Conservation (phyloP, 2,329 filamentous ascomycete genomes). For the Hysterium pulicare region DNA sequence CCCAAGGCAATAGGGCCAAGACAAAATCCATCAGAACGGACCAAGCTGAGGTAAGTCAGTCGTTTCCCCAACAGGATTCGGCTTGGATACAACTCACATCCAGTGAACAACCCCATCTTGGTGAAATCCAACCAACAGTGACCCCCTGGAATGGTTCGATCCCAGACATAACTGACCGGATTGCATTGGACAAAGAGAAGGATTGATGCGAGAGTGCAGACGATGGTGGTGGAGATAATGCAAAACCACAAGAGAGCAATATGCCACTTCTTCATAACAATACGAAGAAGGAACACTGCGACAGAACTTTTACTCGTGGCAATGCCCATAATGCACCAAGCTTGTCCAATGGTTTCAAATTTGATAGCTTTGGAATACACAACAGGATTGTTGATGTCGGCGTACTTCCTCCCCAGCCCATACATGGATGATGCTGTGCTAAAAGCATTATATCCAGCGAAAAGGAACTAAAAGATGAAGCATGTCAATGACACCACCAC, state of each 20-base stretch:
- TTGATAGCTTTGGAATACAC: constrained; percentile 29
- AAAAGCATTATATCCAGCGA: constrained; percentile 23
- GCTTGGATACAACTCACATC: constrained; percentile 10
- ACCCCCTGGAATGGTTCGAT: constrained; percentile 21
- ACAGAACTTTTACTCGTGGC: constrained; percentile 28
- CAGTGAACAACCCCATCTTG: constrained; percentile 24
- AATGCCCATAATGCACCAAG: constrained; percentile 30
- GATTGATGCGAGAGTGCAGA: constrained; percentile 24
- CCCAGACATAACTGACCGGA: constrained; percentile 25
- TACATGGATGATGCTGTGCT: constrained; percentile 22
- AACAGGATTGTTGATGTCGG: constrained; percentile 15
- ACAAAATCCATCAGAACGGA: constrained; percentile 34
- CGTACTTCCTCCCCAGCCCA: constrained; percentile 25
- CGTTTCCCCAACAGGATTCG: not conserved
- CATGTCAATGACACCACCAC: not conserved
- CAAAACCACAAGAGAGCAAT: constrained; percentile 29
- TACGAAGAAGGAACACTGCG: constrained; percentile 28
- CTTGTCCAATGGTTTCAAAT: constrained; percentile 30
- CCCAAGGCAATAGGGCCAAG: constrained; percentile 34
- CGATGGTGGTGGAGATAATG: constrained; percentile 21
- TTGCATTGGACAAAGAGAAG: constrained; percentile 26
- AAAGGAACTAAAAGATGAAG: constrained; percentile 15
- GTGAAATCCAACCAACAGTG: constrained; percentile 28
- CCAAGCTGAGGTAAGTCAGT: constrained; percentile 20
- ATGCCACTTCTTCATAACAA: constrained; percentile 27